These are phyloP conservation scores for Schwanniomyces sp. DNA, from an alignment of 805 yeast species.

Conservation along the genomic window DNA sequence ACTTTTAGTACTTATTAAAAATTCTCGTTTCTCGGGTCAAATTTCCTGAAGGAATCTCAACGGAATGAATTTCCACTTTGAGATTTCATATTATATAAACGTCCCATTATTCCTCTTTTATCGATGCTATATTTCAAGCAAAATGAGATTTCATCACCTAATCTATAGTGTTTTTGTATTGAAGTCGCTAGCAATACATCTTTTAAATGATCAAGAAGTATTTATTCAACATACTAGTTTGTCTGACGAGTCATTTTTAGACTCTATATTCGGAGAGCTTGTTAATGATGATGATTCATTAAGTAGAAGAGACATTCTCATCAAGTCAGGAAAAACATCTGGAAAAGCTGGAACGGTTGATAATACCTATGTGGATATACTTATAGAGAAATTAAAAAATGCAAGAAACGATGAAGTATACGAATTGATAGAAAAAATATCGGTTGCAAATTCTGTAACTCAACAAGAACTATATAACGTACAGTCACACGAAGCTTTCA, in stretches of 20 bases:
- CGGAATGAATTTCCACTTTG: not conserved
- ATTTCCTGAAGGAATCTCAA: not conserved
- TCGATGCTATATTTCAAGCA: not conserved
- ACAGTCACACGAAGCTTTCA: constrained; percentile 7
- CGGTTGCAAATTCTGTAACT: not conserved
- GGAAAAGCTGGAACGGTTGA: not conserved
- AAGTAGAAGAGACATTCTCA: not conserved
- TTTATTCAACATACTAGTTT: not conserved
- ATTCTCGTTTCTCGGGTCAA: not conserved
- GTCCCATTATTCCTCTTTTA: not conserved
- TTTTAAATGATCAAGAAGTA: not conserved
- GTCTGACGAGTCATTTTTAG: constrained; percentile 13
- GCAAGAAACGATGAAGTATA: not conserved
- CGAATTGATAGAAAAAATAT: not conserved
- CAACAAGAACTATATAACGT: not conserved
- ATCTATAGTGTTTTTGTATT: not conserved
- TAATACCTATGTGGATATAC: not conserved
- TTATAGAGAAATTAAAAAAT: not conserved
- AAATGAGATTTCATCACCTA: not conserved
- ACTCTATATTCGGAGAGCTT: constrained; percentile 25
- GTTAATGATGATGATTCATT: constrained; percentile 14
- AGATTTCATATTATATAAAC: not conserved
- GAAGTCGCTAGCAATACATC: not conserved
- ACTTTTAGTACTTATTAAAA: no score
- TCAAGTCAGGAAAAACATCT: not conserved